Evolutionary conservation across 305 asterid genomes (phyloP).

Genomic region (Solanum hybrid): DNA sequence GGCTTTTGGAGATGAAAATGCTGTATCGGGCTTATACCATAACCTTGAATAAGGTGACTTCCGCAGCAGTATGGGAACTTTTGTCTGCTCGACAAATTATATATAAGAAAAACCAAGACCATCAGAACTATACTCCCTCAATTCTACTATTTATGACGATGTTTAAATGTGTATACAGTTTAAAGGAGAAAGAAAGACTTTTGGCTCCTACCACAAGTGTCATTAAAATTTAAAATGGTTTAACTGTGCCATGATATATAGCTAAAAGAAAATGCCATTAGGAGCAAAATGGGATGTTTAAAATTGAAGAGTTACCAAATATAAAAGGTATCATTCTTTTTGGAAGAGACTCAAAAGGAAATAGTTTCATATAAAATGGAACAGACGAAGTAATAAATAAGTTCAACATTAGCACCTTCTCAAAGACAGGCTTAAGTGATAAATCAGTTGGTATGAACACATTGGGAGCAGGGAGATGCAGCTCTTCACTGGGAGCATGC

Average conservation of each 20-base stretch:
- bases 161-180: background rate
- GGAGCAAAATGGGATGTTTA: background rate
- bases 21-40: slow-evolving; percentile 92
- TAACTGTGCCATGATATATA: background rate
- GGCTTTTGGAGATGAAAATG: slow-evolving; percentile 86
- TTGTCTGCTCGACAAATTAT: slow-evolving; percentile 41
- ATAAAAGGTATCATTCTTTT: background rate
- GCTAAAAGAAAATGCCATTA: background rate
- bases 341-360: background rate
- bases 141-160: background rate
- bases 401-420: slow-evolving; percentile 33
- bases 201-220: background rate
- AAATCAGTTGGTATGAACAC: slow-evolving; percentile 87
- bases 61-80: slow-evolving; percentile 58
- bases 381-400: background rate
- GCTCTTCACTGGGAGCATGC: slow-evolving; percentile 48
- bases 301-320: background rate
- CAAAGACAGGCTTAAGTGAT: slow-evolving; percentile 51
- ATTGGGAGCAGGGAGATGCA: slow-evolving; percentile 71
- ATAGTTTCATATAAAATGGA: background rate
- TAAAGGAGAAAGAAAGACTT: background rate
- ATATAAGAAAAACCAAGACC: background rate
- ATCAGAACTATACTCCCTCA: background rate
- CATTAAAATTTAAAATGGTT: background rate
- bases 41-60: slow-evolving; percentile 71